These are phyloP conservation scores for Luzula sylvatica DNA, from an alignment of 176 grass and related monocot species.

Conservation along the genomic window DNA sequence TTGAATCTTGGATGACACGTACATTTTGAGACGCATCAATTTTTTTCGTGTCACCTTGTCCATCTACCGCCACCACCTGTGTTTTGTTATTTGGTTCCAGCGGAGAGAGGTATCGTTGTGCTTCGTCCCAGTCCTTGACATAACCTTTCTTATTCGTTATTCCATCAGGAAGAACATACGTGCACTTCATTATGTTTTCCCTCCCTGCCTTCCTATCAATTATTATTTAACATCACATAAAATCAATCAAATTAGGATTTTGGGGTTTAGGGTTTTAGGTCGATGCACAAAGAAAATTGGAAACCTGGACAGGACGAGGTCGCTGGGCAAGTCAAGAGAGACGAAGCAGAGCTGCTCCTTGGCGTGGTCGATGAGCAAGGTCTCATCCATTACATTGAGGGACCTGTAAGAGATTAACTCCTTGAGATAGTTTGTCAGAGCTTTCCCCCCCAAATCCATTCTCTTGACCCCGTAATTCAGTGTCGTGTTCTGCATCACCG, in stretches of 20 bases:
- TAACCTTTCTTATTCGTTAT: conserved; percentile 73
- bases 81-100: conserved; percentile 22
- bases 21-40: conserved; percentile 81
- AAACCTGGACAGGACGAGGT: conserved; percentile 51
- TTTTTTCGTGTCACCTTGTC: conserved; percentile 24
- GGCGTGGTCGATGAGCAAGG: conserved; percentile 83
- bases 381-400: conserved; percentile 94
- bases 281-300: neutral
- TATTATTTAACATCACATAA: conserved; percentile 1
- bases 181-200: conserved; percentile 81
- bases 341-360: conserved; percentile 96
- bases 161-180: conserved; percentile 92
- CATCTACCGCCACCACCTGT: conserved; percentile 2
- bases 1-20: conserved; percentile 13
- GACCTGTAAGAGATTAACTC: conserved; percentile 83
- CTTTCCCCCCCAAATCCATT: conserved; percentile 92
- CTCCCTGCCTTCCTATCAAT: conserved; percentile 48
- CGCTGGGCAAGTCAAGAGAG: conserved; percentile 65
- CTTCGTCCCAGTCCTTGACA: conserved; percentile 80
- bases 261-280: too few relatives aligned
- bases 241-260: neutral
- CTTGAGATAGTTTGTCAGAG: conserved; percentile 91
- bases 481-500: conserved; percentile 76
- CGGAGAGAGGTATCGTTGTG: conserved; percentile 40
- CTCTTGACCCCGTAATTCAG: conserved; percentile 73